Base-by-base conservation (phyloP, 2,329 filamentous ascomycete species). In the Rachicladosporium sp. region DNA sequence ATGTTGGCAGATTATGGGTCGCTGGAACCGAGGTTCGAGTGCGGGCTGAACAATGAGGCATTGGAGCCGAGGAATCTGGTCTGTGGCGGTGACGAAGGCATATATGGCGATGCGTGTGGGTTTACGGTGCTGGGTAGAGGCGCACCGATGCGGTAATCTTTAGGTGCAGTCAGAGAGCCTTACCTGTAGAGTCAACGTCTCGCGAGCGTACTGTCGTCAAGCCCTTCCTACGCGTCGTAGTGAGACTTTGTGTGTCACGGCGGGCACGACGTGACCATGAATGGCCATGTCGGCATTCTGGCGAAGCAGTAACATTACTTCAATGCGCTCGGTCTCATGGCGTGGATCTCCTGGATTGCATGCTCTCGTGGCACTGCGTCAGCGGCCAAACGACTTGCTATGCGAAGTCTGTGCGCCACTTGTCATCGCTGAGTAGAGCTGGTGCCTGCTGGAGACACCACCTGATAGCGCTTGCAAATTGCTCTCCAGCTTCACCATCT, bases 331-430 rank as follows among this genome's bases (percentile, higher is more conserved):
- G n/a, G n/a, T n/a, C n/a, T n/a, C n/a, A n/a, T n/a, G 15, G 15
- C 15, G 15, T 19, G 5, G 15, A 19, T 5, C 29, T 38, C 7
- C 37, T 38, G 6, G 37, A 32, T 32, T 29, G 30, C 37, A 38
- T 33, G 33, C 19, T 33, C 31, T 38, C 37, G 19, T 33, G 29
- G 29, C 37, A 38, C 29, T 33, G 37, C 15, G 33, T 40, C 3
- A 50, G 31, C n/a, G 43, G 43, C 42, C 40, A 38, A 4, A 46
- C 43, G 4, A 48, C 46, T 10, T 43, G 38, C 12, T 37, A 15
- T 3, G 43, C 45, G 11, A 49, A 48, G 1, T 46, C 43, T 4
- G 11, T 35, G 11, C 46, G 35, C 45, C 47, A 48, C 19, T 40
- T 36, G 6, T 41, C 38, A 19, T 40, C 33, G 21, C 38, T 38